A percentile compares a stretch with the other conserved stretches of the same genome.
phyloP scores from a whole-genome alignment of 305 asterid species.

The Andrographis paniculata region DNA sequence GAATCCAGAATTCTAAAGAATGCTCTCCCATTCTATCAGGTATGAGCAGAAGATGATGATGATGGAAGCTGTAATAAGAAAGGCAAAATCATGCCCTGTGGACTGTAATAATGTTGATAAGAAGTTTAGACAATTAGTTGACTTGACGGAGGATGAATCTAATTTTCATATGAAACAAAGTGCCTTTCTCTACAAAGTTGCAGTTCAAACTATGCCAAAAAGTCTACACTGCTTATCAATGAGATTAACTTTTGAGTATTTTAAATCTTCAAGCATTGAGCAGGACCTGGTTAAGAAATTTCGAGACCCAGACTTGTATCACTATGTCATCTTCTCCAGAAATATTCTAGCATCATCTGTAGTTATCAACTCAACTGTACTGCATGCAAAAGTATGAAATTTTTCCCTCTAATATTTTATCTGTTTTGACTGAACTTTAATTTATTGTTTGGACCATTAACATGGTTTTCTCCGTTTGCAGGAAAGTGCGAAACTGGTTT shows the following conservation, averaged over 20 bases:
- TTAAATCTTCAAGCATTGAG: slow-evolving; percentile 62
- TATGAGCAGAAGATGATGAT: slow-evolving; percentile 42
- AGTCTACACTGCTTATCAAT: slow-evolving; percentile 91
- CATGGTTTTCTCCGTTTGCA: slow-evolving; percentile 29
- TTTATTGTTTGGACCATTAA: slow-evolving; percentile 22
- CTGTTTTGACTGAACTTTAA: not conserved
- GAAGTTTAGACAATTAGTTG: slow-evolving; percentile 92
- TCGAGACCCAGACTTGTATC: slow-evolving; percentile 62
- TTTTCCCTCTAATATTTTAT: slow-evolving; percentile 3
- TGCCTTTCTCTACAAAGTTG: slow-evolving; percentile 95
- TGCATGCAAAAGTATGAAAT: slow-evolving; percentile 61
- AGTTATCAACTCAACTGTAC: slow-evolving; percentile 79
- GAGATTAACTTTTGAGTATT: slow-evolving; percentile 91
- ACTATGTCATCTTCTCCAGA: slow-evolving; percentile 78
- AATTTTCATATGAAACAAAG: slow-evolving; percentile 95
- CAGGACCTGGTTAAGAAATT: slow-evolving; percentile 41
- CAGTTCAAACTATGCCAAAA: slow-evolving; percentile 95
- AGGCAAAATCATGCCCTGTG: slow-evolving; percentile 72
- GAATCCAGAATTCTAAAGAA: slow-evolving; percentile 19
- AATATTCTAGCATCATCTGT: slow-evolving; percentile 84
- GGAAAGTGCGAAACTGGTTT: slow-evolving; percentile 74
- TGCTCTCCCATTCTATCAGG: slow-evolving; percentile 40
- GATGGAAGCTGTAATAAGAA: slow-evolving; percentile 71
- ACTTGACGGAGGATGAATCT: slow-evolving; percentile 94
- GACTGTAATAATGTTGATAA: slow-evolving; percentile 91